phyloP scores from a whole-genome alignment of 2,329 filamentous ascomycete genomes.

The Xylariomycetidae sp. region DNA sequence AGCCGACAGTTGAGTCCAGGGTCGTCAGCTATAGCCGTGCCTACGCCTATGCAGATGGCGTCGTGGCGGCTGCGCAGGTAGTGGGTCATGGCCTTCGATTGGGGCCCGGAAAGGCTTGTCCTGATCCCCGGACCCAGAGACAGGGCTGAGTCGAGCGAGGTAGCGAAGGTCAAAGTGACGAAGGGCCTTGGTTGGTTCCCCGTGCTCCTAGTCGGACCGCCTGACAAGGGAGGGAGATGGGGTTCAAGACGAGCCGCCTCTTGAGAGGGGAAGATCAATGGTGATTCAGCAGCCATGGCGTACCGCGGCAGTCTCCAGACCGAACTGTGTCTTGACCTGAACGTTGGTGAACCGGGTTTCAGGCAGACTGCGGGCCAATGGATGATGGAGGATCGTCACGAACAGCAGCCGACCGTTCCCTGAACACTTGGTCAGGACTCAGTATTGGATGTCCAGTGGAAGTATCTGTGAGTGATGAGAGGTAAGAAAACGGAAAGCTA shows the following conservation, averaged over 20 bases:
- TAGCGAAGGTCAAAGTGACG: conserved; percentile 83
- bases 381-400: too few relatives aligned
- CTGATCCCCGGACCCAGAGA: conserved; percentile 72
- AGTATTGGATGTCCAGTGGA: too few relatives aligned
- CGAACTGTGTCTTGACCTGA: not conserved
- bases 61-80: conserved; percentile 76
- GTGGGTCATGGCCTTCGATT: conserved; percentile 90
- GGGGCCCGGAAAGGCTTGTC: conserved; percentile 74
- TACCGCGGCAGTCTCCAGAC: not conserved
- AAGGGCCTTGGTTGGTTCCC: conserved; percentile 11
- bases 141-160: conserved; percentile 78
- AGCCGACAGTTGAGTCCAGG: conserved; percentile 80
- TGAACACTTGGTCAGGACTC: too few relatives aligned
- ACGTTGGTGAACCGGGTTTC: conserved; percentile 2
- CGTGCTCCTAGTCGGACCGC: conserved; percentile 1
- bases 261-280: conserved; percentile 21
- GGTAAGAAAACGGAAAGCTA: too few relatives aligned
- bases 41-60: conserved; percentile 78
- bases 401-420: too few relatives aligned
- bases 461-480: too few relatives aligned
- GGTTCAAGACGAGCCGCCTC: conserved; percentile 25
- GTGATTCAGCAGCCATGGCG: conserved; percentile 21
- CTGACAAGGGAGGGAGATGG: conserved; percentile 23
- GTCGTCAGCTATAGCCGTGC: conserved; percentile 78
- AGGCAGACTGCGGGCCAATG: too few relatives aligned